Conservation (phyloP, 345 rosid genomes). For the Salix brachista region DNA sequence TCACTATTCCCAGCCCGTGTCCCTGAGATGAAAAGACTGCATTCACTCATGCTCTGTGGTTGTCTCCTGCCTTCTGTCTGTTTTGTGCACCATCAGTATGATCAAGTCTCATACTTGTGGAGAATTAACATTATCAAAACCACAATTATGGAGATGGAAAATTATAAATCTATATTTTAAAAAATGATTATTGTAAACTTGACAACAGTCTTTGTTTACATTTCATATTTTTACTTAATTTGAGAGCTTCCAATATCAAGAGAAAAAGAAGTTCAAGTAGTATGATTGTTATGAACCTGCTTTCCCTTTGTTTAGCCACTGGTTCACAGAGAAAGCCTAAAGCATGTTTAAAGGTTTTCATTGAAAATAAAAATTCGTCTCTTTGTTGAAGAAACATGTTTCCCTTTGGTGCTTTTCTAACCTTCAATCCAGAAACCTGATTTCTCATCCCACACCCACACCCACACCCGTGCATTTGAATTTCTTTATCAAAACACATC, state of each 20-base stretch:
- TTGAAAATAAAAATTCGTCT: background rate
- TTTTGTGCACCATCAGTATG: no score
- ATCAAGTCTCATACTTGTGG: background rate
- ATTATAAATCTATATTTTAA: background rate
- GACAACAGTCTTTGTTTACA: background rate
- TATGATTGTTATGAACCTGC: background rate
- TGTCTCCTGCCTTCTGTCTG: no score
- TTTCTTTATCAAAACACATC: background rate
- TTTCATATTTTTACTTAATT: background rate
- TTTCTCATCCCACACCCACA: background rate
- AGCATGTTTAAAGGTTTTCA: background rate
- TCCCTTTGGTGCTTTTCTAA: background rate
- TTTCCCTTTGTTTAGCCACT: background rate
- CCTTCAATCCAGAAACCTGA: background rate
- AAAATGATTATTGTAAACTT: background rate
- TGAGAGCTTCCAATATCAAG: background rate
- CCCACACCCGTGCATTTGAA: background rate
- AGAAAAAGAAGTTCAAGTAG: background rate
- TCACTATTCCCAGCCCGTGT: no score
- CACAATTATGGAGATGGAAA: background rate
- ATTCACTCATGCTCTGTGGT: no score
- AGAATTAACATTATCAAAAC: background rate
- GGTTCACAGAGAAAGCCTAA: background rate
- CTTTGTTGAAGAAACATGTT: background rate
- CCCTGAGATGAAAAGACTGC: no score